Conservation (phyloP, 352 stramenopile genomes). For the Phytophthora sp. region DNA sequence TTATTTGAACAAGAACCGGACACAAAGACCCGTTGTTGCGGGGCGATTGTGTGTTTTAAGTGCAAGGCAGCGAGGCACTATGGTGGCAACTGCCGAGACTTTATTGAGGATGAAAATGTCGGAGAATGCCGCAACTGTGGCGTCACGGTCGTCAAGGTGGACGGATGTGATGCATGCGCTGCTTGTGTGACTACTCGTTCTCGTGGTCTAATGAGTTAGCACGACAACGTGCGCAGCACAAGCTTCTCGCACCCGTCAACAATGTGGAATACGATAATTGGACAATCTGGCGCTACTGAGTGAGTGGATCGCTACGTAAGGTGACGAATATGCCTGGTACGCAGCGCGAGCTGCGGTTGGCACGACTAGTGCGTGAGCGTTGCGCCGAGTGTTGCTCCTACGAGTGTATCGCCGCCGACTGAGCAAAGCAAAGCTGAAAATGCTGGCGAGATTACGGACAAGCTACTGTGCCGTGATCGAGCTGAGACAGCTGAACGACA, state of each 20-base stretch:
- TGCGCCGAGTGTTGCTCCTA: constrained; percentile 40
- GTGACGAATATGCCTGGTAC: constrained; percentile 41
- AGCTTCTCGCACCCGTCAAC: constrained; percentile 43
- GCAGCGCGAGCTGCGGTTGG: constrained; percentile 39
- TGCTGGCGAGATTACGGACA: not conserved
- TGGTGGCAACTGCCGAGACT: constrained; percentile 57
- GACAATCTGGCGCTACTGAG: constrained; percentile 33
- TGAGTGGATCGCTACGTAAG: constrained; percentile 31
- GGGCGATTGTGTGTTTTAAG: constrained; percentile 60
- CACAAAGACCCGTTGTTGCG: constrained; percentile 56
- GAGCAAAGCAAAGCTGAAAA: constrained; percentile 15
- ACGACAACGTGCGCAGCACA: constrained; percentile 57
- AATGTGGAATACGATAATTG: constrained; percentile 39
- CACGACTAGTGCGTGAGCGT: constrained; percentile 37
- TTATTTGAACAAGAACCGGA: constrained; percentile 54
- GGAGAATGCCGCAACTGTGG: constrained; percentile 60
- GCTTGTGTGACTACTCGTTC: constrained; percentile 60
- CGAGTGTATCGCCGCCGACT: constrained; percentile 27
- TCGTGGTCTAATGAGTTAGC: constrained; percentile 55
- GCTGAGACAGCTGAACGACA: too few species aligned
- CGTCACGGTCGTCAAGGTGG: constrained; percentile 69
- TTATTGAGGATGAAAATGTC: constrained; percentile 56
- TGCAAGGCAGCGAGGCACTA: constrained; percentile 61
- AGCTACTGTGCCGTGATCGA: too few species aligned
- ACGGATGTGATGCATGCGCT: constrained; percentile 62